Evolutionary conservation across 208 protist species (phyloP).

Genomic region (Acanthamoeba royreba): DNA sequence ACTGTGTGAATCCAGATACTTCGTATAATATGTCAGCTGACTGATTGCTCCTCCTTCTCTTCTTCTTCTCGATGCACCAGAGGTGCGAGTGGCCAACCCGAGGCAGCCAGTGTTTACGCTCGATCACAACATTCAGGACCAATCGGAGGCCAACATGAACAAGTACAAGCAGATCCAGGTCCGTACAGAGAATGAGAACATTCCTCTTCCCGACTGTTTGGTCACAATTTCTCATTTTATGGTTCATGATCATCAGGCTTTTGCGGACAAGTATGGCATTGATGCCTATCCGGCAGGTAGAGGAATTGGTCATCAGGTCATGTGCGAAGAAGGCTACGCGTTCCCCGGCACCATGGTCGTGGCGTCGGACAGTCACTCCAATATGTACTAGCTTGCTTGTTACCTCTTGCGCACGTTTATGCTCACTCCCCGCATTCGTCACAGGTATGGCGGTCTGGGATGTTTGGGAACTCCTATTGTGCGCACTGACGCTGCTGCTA

Average conservation of each 20-base stretch:
- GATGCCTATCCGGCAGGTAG: conserved; percentile 76
- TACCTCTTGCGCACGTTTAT: neutral
- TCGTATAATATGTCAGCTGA: neutral
- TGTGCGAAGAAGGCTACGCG: conserved; percentile 81
- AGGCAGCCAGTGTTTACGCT: conserved; percentile 78
- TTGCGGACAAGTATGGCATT: conserved; percentile 68
- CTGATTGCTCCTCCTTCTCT: conserved; percentile 12
- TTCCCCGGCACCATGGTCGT: conserved; percentile 72
- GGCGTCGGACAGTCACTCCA: conserved; percentile 78
- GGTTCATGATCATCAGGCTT: neutral
- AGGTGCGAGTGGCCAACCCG: conserved; percentile 10
- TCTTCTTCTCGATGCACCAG: neutral
- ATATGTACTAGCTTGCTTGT: too few relatives aligned
- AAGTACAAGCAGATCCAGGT: conserved; percentile 76
- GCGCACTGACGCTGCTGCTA: conserved; percentile 80
- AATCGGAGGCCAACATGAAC: conserved; percentile 66
- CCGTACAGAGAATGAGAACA: neutral
- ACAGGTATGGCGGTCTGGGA: conserved; percentile 76
- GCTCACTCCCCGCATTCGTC: neutral
- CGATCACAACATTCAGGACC: conserved; percentile 83
- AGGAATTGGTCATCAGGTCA: conserved; percentile 80
- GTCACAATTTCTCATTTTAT: neutral
- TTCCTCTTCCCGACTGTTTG: neutral
- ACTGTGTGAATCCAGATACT: neutral
- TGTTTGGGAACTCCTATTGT: conserved; percentile 81